Percentiles rank a stretch among this genome's conserved stretches.
Conservation (phyloP, 352 stramenopile genomes). For the Pythium dissimile region DNA sequence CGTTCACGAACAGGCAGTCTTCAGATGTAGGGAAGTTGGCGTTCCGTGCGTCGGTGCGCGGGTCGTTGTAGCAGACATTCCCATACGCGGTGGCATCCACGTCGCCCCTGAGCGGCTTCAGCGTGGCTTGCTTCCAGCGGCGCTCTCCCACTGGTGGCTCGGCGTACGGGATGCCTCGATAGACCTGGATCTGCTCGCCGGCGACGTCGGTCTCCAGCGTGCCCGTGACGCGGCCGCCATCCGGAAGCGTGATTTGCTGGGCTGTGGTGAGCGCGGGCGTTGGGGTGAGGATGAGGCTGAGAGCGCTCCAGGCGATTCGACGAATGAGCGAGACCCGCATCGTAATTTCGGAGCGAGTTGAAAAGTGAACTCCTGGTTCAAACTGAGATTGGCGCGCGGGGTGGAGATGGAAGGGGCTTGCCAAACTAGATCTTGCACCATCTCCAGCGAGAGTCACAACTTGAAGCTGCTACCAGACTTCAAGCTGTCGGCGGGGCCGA, state of each 20-base stretch:
- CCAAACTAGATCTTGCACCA: too few relatives aligned
- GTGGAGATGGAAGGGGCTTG: too few relatives aligned
- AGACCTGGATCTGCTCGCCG: not conserved
- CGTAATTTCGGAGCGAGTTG: too few relatives aligned
- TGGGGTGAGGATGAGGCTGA: not conserved
- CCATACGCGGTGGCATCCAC: conserved; percentile 10
- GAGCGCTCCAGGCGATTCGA: not conserved
- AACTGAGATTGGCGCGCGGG: too few relatives aligned
- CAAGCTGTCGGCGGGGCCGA: too few relatives aligned
- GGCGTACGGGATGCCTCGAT: conserved; percentile 15
- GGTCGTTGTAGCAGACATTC: conserved; percentile 6
- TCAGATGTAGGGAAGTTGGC: conserved; percentile 10
- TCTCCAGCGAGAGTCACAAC: too few relatives aligned
- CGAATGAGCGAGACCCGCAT: too few relatives aligned
- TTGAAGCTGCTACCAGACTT: too few relatives aligned
- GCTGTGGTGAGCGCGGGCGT: not conserved
- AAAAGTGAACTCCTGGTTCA: too few relatives aligned
- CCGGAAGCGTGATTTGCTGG: not conserved
- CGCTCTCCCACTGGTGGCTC: conserved; percentile 6
- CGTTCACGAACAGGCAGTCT: conserved; percentile 40
- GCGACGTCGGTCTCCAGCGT: not conserved
- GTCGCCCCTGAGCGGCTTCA: not conserved
- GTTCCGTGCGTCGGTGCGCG: not conserved
- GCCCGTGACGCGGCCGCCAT: not conserved
- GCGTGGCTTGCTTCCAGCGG: conserved; percentile 6